Percentiles rank a stretch among this genome's conserved stretches.
These are phyloP conservation scores for Orbilia oligospora DNA, from an alignment of 2,329 filamentous ascomycete species.

Conservation along the genomic window DNA sequence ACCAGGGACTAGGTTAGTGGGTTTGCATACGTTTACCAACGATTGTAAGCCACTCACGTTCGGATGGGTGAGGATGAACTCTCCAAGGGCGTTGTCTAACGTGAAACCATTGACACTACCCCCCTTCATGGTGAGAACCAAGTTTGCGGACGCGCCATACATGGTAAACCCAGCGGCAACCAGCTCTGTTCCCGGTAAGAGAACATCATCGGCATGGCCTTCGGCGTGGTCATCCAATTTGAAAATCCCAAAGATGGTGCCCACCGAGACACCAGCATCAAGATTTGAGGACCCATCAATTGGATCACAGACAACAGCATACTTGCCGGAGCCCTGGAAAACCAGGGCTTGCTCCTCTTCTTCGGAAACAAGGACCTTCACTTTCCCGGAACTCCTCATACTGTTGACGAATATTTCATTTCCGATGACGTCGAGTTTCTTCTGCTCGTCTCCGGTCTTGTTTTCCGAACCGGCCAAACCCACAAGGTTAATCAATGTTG, in stretches of 20 bases:
- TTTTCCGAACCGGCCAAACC: slow-evolving; percentile 96
- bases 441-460: slow-evolving; percentile 96
- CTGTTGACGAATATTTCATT: slow-evolving; percentile 97
- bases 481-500: slow-evolving; percentile 73
- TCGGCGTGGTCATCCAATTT: slow-evolving; percentile 83
- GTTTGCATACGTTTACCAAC: slow-evolving; percentile 1
- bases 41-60: slow-evolving; percentile 68
- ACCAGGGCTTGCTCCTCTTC: slow-evolving; percentile 94
- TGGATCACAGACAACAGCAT: slow-evolving; percentile 96
- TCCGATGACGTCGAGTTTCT: slow-evolving; percentile 99
- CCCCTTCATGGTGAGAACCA: slow-evolving; percentile 96
- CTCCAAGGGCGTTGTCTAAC: slow-evolving; percentile 93
- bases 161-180: slow-evolving; percentile 98
- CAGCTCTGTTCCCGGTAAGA: slow-evolving; percentile 90
- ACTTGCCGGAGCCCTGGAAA: slow-evolving; percentile 83
- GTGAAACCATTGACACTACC: slow-evolving; percentile 97
- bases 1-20: neutral
- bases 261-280: slow-evolving; percentile 96
- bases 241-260: slow-evolving; percentile 96
- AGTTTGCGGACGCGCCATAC: slow-evolving; percentile 96
- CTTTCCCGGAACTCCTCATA: slow-evolving; percentile 93
- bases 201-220: slow-evolving; percentile 85
- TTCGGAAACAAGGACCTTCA: slow-evolving; percentile 93
- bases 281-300: slow-evolving; percentile 98
- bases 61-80: slow-evolving; percentile 98